phyloP scores from a whole-genome alignment of 768 basidiomycete genomes.

The Leccinum truebloodii region DNA sequence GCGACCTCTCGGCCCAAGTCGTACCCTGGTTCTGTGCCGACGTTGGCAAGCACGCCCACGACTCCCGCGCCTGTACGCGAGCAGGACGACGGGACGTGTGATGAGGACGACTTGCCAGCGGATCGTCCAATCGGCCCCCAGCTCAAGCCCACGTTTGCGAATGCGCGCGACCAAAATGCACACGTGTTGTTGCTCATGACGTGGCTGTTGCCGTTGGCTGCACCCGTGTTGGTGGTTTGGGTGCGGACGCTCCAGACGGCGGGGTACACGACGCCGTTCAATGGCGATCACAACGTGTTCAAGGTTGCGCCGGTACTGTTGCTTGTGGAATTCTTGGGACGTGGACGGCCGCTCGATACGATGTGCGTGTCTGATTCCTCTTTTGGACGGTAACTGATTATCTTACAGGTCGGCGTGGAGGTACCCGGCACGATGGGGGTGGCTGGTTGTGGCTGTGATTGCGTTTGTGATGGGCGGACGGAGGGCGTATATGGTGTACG shows the following conservation, averaged over 20 bases:
- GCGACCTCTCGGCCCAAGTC: conserved; percentile 19
- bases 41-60: conserved; percentile 26
- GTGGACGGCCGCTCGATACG: conserved; percentile 46
- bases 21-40: conserved; percentile 28
- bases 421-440: conserved; percentile 49
- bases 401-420: conserved; percentile 12
- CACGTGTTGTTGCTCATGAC: conserved; percentile 77
- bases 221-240: conserved; percentile 86
- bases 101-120: conserved; percentile 15
- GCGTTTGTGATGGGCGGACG: conserved; percentile 73
- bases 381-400: not conserved
- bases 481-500: conserved; percentile 64
- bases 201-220: conserved; percentile 75
- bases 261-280: conserved; percentile 76
- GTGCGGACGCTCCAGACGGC: conserved; percentile 81
- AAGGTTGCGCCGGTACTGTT: conserved; percentile 64
- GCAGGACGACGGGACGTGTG: not conserved
- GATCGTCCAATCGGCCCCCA: not conserved
- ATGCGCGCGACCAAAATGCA: conserved; percentile 50
- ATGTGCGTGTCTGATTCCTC: conserved; percentile 33
- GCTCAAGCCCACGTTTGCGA: conserved; percentile 11
- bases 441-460: conserved; percentile 47
- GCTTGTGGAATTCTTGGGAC: conserved; percentile 61
- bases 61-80: conserved; percentile 25
- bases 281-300: conserved; percentile 75